Conservation (phyloP, 148 eudicot species). For the Limonium bicolor region DNA sequence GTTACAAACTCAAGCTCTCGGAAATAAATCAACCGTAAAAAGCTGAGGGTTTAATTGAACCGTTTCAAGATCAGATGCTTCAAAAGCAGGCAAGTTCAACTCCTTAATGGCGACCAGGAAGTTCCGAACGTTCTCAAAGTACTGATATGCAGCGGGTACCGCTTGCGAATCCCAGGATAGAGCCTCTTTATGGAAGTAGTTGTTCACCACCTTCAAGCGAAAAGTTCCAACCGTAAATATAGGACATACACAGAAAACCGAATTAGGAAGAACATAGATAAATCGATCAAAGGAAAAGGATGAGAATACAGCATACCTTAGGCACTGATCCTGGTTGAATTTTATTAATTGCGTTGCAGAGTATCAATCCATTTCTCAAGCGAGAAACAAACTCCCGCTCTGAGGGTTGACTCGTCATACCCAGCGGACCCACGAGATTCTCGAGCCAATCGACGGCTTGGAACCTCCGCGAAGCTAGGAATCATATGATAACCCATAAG, state of each 20-base stretch:
- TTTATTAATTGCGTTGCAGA: slow-evolving; percentile 79
- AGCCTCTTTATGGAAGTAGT: slow-evolving; percentile 20
- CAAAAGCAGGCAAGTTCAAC: slow-evolving; percentile 69
- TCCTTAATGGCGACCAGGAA: slow-evolving; percentile 56
- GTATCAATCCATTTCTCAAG: slow-evolving; percentile 82
- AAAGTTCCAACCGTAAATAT: neutral
- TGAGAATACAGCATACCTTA: slow-evolving; percentile 30
- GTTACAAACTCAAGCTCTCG: neutral
- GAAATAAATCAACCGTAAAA: neutral
- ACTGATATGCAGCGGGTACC: slow-evolving; percentile 92
- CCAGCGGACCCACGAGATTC: slow-evolving; percentile 54
- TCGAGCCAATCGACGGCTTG: slow-evolving; percentile 77
- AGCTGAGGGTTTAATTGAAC: slow-evolving; percentile 7
- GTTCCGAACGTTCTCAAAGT: slow-evolving; percentile 86
- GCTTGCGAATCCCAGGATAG: slow-evolving; percentile 70
- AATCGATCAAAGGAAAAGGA: neutral
- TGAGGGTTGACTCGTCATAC: slow-evolving; percentile 39
- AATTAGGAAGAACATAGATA: neutral
- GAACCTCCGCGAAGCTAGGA: slow-evolving; percentile 52
- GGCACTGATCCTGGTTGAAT: slow-evolving; percentile 69
- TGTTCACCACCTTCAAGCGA: slow-evolving; percentile 55
- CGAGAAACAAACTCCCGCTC: slow-evolving; percentile 79
- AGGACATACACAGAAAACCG: neutral
- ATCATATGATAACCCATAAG: neutral
- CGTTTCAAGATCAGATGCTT: slow-evolving; percentile 80